phyloP scores from a whole-genome alignment of 352 stramenopile genomes.

The Phytophthora parvispora region DNA sequence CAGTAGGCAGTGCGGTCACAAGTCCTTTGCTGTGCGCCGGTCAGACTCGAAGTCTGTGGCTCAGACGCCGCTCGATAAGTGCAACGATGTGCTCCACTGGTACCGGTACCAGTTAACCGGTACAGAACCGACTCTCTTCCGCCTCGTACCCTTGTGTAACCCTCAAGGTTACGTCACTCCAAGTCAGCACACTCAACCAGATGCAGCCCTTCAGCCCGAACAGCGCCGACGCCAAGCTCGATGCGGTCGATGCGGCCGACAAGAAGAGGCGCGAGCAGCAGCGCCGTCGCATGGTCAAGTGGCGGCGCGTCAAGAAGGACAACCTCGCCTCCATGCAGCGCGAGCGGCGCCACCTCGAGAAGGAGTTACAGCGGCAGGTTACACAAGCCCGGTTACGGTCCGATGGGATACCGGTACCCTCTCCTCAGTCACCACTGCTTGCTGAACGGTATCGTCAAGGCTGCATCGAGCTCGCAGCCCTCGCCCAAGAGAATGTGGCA shows the following conservation, averaged over 20 bases:
- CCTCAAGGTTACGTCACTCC: no score
- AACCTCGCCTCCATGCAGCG: not conserved
- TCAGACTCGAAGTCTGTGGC: no score
- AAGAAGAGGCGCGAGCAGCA: not conserved
- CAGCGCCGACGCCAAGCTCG: not conserved
- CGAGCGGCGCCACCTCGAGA: not conserved
- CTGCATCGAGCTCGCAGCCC: not conserved
- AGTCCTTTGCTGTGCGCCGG: no score
- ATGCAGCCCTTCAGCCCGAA: not conserved
- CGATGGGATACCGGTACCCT: not conserved
- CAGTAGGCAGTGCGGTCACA: no score
- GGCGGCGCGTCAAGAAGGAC: not conserved
- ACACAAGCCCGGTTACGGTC: not conserved
- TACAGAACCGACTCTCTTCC: no score
- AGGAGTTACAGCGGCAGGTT: not conserved
- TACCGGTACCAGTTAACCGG: no score
- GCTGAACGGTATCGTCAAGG: not conserved
- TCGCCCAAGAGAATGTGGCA: not conserved
- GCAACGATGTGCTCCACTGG: no score
- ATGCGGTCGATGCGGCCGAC: constrained; percentile 18
- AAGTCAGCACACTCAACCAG: no score
- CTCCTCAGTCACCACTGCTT: no score
- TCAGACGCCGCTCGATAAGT: no score
- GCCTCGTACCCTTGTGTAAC: no score
- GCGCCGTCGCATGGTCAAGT: not conserved